Evolutionary conservation across 192 early-diverging fungal genomes (phyloP).

Genomic region (Fimicolochytrium jonesii): DNA sequence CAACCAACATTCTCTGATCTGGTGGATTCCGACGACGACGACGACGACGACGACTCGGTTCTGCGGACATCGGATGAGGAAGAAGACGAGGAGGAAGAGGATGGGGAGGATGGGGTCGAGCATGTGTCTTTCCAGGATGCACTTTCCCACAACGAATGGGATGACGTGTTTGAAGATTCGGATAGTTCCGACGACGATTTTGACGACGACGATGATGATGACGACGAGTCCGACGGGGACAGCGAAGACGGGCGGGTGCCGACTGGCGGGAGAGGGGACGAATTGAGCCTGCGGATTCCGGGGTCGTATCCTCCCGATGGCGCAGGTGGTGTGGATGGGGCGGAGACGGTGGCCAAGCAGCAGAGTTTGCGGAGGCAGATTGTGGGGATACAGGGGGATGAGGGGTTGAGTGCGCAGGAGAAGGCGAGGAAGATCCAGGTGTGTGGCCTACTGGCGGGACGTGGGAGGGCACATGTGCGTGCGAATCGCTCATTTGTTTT

Average conservation of each 20-base stretch:
- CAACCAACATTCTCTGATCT: too few species aligned
- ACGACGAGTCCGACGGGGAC: conserved; percentile 1
- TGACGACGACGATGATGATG: conserved; percentile 10
- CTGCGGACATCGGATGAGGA: background rate
- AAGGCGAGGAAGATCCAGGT: conserved; percentile 76
- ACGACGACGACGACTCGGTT: too few species aligned
- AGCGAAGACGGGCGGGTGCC: background rate
- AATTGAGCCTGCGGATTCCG: background rate
- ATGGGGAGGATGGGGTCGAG: conserved; percentile 2
- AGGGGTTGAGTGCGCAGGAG: conserved; percentile 41
- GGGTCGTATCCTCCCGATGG: background rate
- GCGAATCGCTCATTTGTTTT: background rate
- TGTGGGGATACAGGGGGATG: conserved; percentile 58
- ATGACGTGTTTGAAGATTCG: background rate
- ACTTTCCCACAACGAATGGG: conserved; percentile 8
- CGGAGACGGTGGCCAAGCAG: conserved; percentile 22
- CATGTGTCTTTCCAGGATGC: too few species aligned
- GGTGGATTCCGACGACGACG: too few species aligned
- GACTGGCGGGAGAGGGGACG: background rate
- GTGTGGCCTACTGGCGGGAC: background rate
- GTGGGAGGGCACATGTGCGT: background rate
- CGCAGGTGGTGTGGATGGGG: too few species aligned
- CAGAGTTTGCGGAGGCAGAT: conserved; percentile 60
- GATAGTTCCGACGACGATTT: background rate
- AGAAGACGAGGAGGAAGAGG: background rate